A percentile compares a stretch with the other conserved stretches of the same genome.
These are phyloP conservation scores for Phytopythium oedochilum DNA, from an alignment of 352 stramenopile genomes.

Conservation along the genomic window DNA sequence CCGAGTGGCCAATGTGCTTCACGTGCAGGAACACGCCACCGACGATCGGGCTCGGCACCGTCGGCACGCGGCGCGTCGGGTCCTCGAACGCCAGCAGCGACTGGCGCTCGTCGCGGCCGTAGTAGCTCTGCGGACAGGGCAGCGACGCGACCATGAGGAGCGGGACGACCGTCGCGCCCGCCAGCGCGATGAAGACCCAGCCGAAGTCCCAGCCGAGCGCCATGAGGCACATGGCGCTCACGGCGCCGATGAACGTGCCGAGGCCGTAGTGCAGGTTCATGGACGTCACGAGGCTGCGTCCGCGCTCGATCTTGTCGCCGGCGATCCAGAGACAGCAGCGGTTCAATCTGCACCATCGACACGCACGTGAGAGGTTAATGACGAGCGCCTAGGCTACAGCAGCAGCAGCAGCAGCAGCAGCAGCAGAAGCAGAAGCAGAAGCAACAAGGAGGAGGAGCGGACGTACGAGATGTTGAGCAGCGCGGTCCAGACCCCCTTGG, in stretches of 20 bases:
- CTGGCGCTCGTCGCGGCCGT: slow-evolving; percentile 56
- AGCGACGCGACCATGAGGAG: slow-evolving; percentile 31
- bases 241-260: slow-evolving; percentile 48
- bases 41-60: slow-evolving; percentile 72
- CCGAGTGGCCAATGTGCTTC: slow-evolving; percentile 61
- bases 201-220: slow-evolving; percentile 42
- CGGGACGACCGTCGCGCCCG: slow-evolving; percentile 37
- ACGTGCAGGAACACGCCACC: slow-evolving; percentile 80
- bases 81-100: slow-evolving; percentile 67
- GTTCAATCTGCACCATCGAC: slow-evolving; percentile 34
- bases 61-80: slow-evolving; percentile 66
- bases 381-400: too few relatives aligned
- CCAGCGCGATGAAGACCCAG: slow-evolving; percentile 57
- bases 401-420: too few relatives aligned
- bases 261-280: slow-evolving; percentile 72
- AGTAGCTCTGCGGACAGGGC: slow-evolving; percentile 33
- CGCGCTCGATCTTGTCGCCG: slow-evolving; percentile 59
- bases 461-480: slow-evolving; percentile 76
- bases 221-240: slow-evolving; percentile 42
- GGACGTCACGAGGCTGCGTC: slow-evolving; percentile 65
- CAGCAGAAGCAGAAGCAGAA: background rate
- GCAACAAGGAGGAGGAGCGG: background rate
- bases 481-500: slow-evolving; percentile 68
- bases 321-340: slow-evolving; percentile 66
- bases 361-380: too few relatives aligned